phyloP scores from a whole-genome alignment of 2,329 filamentous ascomycete genomes.

The Fusarium sp. region DNA sequence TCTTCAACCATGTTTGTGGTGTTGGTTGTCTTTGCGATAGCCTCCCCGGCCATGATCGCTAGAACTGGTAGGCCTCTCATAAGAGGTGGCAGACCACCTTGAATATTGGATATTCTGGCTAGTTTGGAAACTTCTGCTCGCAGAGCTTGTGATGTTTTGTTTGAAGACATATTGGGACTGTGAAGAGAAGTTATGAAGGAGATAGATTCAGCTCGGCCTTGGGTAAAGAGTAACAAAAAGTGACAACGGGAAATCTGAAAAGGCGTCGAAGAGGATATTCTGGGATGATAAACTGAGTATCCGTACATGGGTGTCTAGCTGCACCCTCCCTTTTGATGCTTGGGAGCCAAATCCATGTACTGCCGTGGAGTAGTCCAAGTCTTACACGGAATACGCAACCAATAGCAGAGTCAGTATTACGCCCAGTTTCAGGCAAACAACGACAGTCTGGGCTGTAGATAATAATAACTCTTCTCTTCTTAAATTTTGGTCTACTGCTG shows the following conservation, averaged over 20 bases:
- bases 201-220: fast-evolving
- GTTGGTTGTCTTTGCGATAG: constrained; percentile 21
- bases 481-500: background rate
- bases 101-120: constrained; percentile 32
- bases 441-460: background rate
- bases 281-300: no score
- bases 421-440: background rate
- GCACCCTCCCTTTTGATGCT: background rate
- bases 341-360: background rate
- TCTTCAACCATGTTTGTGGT: constrained; percentile 29
- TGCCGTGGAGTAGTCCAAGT: background rate
- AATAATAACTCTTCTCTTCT: background rate
- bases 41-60: constrained; percentile 29
- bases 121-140: constrained; percentile 27
- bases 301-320: background rate
- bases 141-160: constrained; percentile 4
- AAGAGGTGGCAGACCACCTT: constrained; percentile 27
- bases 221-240: background rate
- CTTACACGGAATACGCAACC: constrained; percentile 10
- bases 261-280: fast-evolving
- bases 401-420: background rate
- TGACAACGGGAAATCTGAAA: fast-evolving
- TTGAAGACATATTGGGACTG: background rate
- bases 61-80: constrained; percentile 32
- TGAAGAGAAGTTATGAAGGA: fast-evolving